Evolutionary conservation across 495 filamentous ascomycete genomes (phyloP).

Genomic region (Penicillium egyptiacum): DNA sequence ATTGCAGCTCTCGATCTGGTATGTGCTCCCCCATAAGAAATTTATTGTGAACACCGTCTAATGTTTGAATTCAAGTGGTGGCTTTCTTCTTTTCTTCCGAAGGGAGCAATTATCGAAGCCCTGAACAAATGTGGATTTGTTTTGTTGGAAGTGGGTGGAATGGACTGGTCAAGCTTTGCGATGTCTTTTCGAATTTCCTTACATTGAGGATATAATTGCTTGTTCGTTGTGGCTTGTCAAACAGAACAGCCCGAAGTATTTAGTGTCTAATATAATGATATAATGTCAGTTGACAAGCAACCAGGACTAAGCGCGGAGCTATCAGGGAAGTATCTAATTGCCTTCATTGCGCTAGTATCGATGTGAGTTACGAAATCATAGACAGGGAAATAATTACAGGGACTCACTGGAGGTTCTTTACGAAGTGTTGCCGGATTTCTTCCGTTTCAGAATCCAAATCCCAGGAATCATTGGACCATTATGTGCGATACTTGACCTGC

Average conservation of each 20-base stretch:
- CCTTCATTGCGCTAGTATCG: too few species aligned
- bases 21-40: conserved; percentile 13
- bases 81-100: conserved; percentile 69
- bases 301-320: too few species aligned
- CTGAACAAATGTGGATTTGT: conserved; percentile 24
- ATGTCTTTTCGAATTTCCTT: neutral
- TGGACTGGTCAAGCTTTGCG: neutral
- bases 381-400: too few species aligned
- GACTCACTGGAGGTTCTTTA: too few species aligned
- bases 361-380: too few species aligned
- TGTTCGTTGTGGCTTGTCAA: neutral
- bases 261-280: conserved; percentile 2
- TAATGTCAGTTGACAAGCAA: neutral
- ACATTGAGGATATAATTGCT: neutral
- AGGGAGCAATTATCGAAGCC: conserved; percentile 73
- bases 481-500: too few species aligned
- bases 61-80: conserved; percentile 37
- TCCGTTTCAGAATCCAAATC: too few species aligned
- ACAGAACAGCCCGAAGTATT: neutral
- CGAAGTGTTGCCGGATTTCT: too few species aligned
- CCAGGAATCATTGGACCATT: too few species aligned
- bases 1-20: conserved; percentile 63
- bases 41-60: neutral
- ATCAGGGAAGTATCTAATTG: too few species aligned
- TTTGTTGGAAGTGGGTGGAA: neutral